Conservation (phyloP, 805 yeast genomes). For the Wickerhamiella qilinensis region DNA sequence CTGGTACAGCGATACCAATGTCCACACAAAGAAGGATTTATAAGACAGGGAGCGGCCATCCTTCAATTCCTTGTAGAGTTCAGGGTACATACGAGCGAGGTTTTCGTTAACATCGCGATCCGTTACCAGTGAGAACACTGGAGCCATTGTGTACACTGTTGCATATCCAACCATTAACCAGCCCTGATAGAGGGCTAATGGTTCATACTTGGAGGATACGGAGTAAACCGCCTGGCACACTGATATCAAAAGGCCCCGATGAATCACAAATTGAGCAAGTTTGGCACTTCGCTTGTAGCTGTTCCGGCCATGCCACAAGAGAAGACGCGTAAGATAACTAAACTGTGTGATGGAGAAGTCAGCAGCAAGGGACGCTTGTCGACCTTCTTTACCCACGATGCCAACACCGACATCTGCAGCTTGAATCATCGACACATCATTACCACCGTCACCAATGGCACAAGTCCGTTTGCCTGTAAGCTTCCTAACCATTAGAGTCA, state of each 20-base stretch:
- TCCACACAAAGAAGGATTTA: slow-evolving; percentile 84
- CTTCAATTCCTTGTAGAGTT: slow-evolving; percentile 80
- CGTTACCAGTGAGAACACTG: slow-evolving; percentile 82
- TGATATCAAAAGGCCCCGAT: slow-evolving; percentile 84
- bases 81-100: slow-evolving; percentile 82
- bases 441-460: slow-evolving; percentile 98
- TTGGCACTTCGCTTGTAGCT: slow-evolving; percentile 93
- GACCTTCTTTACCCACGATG: slow-evolving; percentile 96
- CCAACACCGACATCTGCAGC: slow-evolving; percentile 99
- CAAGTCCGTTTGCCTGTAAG: slow-evolving; percentile 82
- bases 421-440: slow-evolving; percentile 97
- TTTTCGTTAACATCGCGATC: slow-evolving; percentile 86
- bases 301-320: slow-evolving; percentile 97
- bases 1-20: slow-evolving; percentile 74
- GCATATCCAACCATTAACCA: slow-evolving; percentile 98
- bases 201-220: slow-evolving; percentile 73
- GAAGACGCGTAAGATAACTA: slow-evolving; percentile 67
- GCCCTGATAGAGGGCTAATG: slow-evolving; percentile 87
- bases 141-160: slow-evolving; percentile 94
- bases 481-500: slow-evolving; percentile 63
- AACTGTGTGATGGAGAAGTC: slow-evolving; percentile 91
- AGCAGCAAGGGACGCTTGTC: slow-evolving; percentile 93
- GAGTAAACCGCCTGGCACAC: slow-evolving; percentile 93
- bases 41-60: slow-evolving; percentile 76
- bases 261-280: slow-evolving; percentile 88